Evolutionary conservation across 2,329 filamentous ascomycete species (phyloP).

Genomic region (Ceratocystis smalleyi): DNA sequence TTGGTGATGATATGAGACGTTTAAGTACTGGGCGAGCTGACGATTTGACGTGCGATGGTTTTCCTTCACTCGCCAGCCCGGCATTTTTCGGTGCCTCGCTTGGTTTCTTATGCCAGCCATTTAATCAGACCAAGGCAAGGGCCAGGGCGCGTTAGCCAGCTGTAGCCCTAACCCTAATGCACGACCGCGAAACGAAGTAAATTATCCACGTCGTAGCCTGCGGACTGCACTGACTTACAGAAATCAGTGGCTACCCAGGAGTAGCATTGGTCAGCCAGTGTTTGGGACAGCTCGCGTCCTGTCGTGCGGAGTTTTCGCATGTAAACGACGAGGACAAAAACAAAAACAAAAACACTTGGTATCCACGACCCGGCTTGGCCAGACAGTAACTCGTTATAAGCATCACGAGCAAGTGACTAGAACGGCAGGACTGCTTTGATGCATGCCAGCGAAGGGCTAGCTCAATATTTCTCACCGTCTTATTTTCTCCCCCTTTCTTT

Average conservation of each 20-base stretch:
- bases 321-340: too few species aligned
- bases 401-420: not conserved
- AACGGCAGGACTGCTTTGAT: conserved; percentile 2
- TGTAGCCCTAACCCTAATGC: not conserved
- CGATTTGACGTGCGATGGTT: too few species aligned
- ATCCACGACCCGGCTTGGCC: too few species aligned
- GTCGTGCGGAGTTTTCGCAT: too few species aligned
- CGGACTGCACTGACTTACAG: too few species aligned
- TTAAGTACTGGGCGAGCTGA: not conserved
- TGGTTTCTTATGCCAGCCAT: too few species aligned
- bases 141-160: not conserved
- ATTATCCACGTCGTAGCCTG: not conserved
- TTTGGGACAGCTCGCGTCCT: not conserved
- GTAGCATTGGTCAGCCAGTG: not conserved
- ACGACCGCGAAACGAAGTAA: not conserved
- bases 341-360: too few species aligned
- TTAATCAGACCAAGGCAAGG: not conserved
- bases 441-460: not conserved
- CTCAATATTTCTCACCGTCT: conserved; percentile 1
- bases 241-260: too few species aligned
- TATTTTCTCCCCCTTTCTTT: not conserved
- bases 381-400: not conserved
- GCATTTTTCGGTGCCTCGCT: too few species aligned
- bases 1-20: not conserved
- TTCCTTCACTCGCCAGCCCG: too few species aligned